Percentiles rank a stretch among this genome's conserved stretches.
Evolutionary conservation across 345 rosid genomes (phyloP).

Genomic region (Ailanthus altissimus): DNA sequence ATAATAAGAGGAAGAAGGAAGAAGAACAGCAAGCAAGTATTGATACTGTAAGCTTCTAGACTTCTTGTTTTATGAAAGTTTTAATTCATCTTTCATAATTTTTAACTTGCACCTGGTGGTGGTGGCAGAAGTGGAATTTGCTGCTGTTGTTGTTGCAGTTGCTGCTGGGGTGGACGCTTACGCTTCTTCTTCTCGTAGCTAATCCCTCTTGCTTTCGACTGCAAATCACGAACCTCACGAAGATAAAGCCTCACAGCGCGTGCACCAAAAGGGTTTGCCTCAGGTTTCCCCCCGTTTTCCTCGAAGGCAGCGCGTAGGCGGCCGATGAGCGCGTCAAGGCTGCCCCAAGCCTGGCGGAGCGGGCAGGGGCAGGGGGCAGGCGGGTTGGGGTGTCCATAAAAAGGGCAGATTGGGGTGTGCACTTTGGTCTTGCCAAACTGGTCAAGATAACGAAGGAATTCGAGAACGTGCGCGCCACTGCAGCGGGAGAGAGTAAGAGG

Average conservation of each 20-base stretch:
- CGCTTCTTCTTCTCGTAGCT: slow-evolving; percentile 79
- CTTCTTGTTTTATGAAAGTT: background rate
- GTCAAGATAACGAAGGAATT: slow-evolving; percentile 72
- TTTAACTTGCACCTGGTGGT: slow-evolving; percentile 42
- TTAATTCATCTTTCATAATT: slow-evolving; percentile 1
- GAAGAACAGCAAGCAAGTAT: slow-evolving; percentile 3
- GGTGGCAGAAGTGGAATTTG: slow-evolving; percentile 41
- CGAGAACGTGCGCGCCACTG: slow-evolving; percentile 71
- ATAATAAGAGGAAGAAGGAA: background rate
- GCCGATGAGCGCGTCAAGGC: slow-evolving; percentile 72
- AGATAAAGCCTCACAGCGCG: slow-evolving; percentile 66
- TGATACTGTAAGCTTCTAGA: slow-evolving; percentile 16
- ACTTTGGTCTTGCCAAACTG: slow-evolving; percentile 76
- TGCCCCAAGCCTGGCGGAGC: slow-evolving; percentile 75
- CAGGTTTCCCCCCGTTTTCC: slow-evolving; percentile 68
- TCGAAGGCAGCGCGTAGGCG: slow-evolving; percentile 72
- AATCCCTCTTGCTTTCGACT: slow-evolving; percentile 70
- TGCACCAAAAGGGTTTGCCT: slow-evolving; percentile 67
- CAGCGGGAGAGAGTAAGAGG: slow-evolving; percentile 57
- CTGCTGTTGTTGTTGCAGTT: slow-evolving; percentile 18
- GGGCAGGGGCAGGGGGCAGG: slow-evolving; percentile 80
- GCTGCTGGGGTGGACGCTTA: slow-evolving; percentile 47
- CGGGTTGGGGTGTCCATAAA: slow-evolving; percentile 65
- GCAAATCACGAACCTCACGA: slow-evolving; percentile 68
- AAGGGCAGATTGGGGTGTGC: slow-evolving; percentile 60